Evolutionary conservation across 202 grass and related monocot genomes (phyloP).

Genomic region (Panicum hallii): DNA sequence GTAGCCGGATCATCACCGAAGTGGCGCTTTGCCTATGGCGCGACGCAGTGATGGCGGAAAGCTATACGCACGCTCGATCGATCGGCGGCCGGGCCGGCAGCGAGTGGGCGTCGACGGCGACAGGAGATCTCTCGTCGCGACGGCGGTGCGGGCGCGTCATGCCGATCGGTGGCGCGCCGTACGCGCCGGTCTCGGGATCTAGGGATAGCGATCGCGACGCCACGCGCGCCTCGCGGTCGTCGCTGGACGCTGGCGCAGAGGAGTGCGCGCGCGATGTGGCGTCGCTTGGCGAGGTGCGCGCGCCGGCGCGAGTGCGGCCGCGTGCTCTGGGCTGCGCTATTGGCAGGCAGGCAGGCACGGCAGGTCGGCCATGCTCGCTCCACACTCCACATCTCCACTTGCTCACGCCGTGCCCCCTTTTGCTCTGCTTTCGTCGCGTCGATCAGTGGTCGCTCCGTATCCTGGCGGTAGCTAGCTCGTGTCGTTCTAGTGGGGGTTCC

Average conservation of each 20-base stretch:
- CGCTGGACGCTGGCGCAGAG: background rate
- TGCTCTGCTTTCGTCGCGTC: too few species aligned
- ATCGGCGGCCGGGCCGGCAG: conserved; percentile 3
- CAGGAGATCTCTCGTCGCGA: background rate
- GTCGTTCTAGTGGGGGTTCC: background rate
- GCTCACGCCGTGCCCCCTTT: background rate
- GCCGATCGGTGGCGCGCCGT: background rate
- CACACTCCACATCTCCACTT: background rate
- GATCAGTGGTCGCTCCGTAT: background rate
- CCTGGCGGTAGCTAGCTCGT: background rate
- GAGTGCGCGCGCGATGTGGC: background rate
- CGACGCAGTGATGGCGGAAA: background rate
- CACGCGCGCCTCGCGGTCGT: background rate
- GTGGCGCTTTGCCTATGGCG: background rate
- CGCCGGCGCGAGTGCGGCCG: background rate
- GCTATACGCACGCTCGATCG: background rate
- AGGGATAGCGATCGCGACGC: background rate
- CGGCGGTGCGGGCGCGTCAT: background rate
- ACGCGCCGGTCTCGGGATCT: conserved; percentile 8
- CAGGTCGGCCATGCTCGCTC: conserved; percentile 37
- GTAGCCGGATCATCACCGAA: background rate
- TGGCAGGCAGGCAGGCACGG: conserved; percentile 25
- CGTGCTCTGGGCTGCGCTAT: background rate
- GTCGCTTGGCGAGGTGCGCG: background rate
- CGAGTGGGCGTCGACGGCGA: conserved; percentile 46